Base-by-base conservation (phyloP, 176 grass and related monocot species). In the Avena insularis region DNA sequence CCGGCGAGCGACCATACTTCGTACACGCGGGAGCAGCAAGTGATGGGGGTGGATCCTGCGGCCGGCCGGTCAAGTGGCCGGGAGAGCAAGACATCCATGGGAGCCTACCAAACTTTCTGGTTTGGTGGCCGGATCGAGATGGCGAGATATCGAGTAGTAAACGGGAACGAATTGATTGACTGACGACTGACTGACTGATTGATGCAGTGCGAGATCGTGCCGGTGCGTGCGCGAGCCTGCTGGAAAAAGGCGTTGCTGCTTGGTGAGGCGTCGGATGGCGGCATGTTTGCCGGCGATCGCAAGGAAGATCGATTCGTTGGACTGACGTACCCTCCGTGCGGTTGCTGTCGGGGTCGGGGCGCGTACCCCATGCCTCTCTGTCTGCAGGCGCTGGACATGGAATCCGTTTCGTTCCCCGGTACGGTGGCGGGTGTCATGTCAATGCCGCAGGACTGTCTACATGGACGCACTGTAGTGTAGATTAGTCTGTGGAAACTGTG, bases 181-280 rank as follows among this genome's bases (percentile, higher is more conserved):
- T 29, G 49, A 50, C 6, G 47, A 31, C 12, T 29, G 49, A 50
- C 6, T 21, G 31, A 36, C 12, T 47, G 71, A 68, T 31, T 38
- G 62, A 5, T 82, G 75, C 73, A 82, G 81, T 20, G 79, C 58
- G 60, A 53, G 73, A 53, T 75, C 47, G 14, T 15, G 71, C 15
- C 8, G 46, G 9, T 71, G 67, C 8, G 35, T 64, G 61, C 46
- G 46, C 46, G 46, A 11, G 46, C 46, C 11, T 64, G 61, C 11
- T 63, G 61, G 21, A 13, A 47, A 74, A 49, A 12, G 71, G 43
- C 12, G 4, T 10, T 64, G 71, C 17, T 4, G 50, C 20, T 76
- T 31, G 75, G 81, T 75, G 67, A 49, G 31, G 59, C 89, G 33
- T 88, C 89, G 50, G 75, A 68, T 91, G 77, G 69, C n/a, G 56